These are phyloP conservation scores for Cyclanthera cordifolia DNA, from an alignment of 306 rosid species.

Conservation along the genomic window DNA sequence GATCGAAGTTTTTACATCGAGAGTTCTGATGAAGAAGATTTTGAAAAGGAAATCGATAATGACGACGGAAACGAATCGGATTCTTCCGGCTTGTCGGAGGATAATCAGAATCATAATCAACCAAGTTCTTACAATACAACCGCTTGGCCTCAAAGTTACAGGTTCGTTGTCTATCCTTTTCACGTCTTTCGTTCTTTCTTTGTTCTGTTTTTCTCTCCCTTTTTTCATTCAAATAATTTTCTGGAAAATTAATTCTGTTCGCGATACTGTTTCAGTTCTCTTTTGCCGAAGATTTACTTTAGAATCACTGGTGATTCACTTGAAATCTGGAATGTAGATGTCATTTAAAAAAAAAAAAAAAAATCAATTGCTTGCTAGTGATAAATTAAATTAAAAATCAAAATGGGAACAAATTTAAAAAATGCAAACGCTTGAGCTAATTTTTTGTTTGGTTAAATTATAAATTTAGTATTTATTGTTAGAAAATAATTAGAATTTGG, in stretches of 20 bases:
- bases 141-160: constrained; percentile 97
- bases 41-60: constrained; percentile 36
- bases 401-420: no score
- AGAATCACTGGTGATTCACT: neutral
- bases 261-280: neutral
- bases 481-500: no score
- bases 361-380: no score
- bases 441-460: no score
- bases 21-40: constrained; percentile 70
- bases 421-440: no score
- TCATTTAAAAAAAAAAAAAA: no score
- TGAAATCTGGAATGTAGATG: no score
- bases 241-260: neutral
- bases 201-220: neutral
- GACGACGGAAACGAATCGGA: constrained; percentile 70
- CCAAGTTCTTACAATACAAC: constrained; percentile 55
- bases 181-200: neutral
- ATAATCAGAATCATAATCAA: constrained; percentile 39
- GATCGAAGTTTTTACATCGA: constrained; percentile 69
- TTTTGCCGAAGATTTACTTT: neutral
- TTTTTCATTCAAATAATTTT: neutral
- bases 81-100: constrained; percentile 50
- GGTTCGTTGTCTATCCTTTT: constrained; percentile 29
- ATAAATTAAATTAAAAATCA: no score
- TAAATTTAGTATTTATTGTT: no score